Percentiles rank a stretch among this genome's conserved stretches.
Evolutionary conservation across 129 eudicot species (phyloP).

Genomic region (Artemisia annua): DNA sequence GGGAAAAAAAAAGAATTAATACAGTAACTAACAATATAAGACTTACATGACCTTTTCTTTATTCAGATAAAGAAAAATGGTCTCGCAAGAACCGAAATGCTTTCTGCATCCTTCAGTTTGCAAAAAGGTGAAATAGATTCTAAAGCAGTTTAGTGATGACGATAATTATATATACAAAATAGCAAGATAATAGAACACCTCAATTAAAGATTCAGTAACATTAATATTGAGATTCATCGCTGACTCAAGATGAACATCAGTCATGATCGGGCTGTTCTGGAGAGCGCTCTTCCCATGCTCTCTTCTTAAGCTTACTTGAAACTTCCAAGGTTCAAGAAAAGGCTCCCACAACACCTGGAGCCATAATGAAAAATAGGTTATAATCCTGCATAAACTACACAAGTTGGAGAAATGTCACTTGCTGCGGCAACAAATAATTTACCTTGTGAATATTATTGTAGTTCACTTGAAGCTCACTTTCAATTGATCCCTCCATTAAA

Average conservation of each 20-base stretch:
- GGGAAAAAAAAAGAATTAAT: not conserved
- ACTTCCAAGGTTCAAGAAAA: constrained; percentile 90
- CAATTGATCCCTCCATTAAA: constrained; percentile 46
- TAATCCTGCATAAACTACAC: constrained; percentile 1
- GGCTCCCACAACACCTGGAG: constrained; percentile 98
- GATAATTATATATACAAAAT: not conserved
- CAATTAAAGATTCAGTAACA: constrained; percentile 75
- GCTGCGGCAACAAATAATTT: not conserved
- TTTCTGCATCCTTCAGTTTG: not conserved
- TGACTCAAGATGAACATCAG: constrained; percentile 64
- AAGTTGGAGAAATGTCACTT: not conserved
- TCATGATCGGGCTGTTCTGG: constrained; percentile 44
- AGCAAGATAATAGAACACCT: constrained; percentile 44
- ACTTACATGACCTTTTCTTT: not conserved
- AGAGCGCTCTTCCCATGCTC: constrained; percentile 58
- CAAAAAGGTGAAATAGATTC: constrained; percentile 8
- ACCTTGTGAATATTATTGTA: constrained; percentile 96
- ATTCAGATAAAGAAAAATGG: constrained; percentile 2
- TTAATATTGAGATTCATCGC: constrained; percentile 72
- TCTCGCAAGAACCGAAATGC: not conserved
- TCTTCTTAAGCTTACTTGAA: constrained; percentile 54
- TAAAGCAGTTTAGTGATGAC: constrained; percentile 1
- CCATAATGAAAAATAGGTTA: constrained; percentile 4
- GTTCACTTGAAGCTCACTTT: constrained; percentile 76
- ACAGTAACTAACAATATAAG: constrained; percentile 7